These are phyloP conservation scores for Blastomyces gilchristii DNA, from an alignment of 2,329 filamentous ascomycete species.

Conservation along the genomic window DNA sequence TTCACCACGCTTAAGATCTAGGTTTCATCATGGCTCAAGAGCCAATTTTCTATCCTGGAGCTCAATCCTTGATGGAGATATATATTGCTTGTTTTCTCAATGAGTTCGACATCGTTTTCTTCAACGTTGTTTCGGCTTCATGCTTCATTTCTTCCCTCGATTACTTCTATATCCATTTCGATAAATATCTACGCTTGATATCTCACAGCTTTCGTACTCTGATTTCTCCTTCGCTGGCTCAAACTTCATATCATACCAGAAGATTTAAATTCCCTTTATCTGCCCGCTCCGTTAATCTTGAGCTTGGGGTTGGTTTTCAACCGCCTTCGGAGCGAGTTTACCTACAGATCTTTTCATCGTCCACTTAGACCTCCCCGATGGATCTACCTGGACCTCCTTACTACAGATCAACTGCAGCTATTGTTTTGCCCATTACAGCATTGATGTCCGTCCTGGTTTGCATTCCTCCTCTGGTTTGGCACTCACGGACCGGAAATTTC, in stretches of 20 bases:
- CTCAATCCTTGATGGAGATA: neutral
- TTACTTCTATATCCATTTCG: neutral
- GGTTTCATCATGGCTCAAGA: constrained; percentile 1
- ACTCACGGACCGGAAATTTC: constrained; percentile 51
- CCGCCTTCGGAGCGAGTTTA: neutral
- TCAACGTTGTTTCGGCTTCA: neutral
- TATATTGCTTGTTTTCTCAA: neutral
- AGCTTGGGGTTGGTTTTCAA: neutral
- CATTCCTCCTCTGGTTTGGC: constrained; percentile 50
- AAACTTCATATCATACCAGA: neutral
- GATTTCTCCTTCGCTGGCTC: neutral
- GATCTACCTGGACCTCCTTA: neutral
- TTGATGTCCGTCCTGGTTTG: constrained; percentile 43
- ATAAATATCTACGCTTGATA: neutral
- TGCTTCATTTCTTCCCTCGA: neutral
- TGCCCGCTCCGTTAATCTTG: neutral
- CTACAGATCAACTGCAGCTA: constrained; percentile 23
- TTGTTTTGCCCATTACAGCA: constrained; percentile 41
- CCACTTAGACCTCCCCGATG: neutral
- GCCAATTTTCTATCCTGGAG: neutral
- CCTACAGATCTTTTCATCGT: neutral
- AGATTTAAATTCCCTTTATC: neutral
- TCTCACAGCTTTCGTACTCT: no score
- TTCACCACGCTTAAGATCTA: neutral
- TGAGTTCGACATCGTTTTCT: neutral